Evolutionary conservation across 176 grass and related monocot genomes (phyloP).

Genomic region (Oryza australiensis): DNA sequence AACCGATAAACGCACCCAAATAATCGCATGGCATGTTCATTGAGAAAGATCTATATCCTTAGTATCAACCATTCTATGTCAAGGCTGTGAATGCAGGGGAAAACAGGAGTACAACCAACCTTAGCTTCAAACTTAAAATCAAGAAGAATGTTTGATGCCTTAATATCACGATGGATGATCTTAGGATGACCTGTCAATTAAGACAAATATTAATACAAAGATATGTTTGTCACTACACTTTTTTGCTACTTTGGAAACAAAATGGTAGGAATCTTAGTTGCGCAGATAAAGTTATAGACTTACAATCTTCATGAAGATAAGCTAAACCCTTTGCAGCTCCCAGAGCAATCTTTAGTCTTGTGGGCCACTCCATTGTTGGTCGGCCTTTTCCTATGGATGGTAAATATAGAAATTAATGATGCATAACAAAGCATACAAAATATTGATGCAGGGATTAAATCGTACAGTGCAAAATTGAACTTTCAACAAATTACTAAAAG

Average conservation of each 20-base stretch:
- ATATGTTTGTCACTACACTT: neutral
- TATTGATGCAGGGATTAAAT: conserved; percentile 12
- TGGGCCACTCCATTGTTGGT: conserved; percentile 67
- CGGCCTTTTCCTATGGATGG: conserved; percentile 47
- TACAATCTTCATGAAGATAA: conserved; percentile 90
- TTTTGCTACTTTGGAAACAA: neutral
- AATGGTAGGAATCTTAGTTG: neutral
- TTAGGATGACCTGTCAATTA: conserved; percentile 67
- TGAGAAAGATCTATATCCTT: neutral
- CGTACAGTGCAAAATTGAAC: conserved; percentile 16
- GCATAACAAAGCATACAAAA: neutral
- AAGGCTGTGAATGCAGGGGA: neutral
- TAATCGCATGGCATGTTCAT: conserved; percentile 18
- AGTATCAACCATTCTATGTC: neutral
- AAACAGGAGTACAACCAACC: conserved; percentile 37
- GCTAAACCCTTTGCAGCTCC: conserved; percentile 86
- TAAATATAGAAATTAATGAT: conserved; percentile 19
- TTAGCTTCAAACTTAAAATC: conserved; percentile 77
- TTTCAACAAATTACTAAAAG: neutral
- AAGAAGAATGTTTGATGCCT: conserved; percentile 78
- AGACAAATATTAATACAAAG: conserved; percentile 14
- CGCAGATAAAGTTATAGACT: conserved; percentile 53
- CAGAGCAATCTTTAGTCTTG: conserved; percentile 77
- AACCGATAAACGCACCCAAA: neutral
- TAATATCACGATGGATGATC: conserved; percentile 87